A percentile compares a stretch with the other conserved stretches of the same genome.
Conservation (phyloP, 176 grass and related monocot genomes). For the Bothriochloa decipiens region DNA sequence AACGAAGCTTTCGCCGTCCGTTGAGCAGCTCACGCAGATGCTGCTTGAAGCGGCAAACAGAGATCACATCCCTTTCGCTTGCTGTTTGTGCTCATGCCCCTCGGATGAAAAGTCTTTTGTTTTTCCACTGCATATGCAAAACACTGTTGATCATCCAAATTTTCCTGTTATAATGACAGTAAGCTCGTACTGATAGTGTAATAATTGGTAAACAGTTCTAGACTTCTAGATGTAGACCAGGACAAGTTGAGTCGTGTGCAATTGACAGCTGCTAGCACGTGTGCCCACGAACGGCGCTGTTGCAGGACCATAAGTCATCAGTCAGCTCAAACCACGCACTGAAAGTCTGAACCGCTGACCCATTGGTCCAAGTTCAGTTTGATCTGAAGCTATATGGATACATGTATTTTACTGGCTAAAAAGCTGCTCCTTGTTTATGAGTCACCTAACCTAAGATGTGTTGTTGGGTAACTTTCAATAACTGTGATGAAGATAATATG, state of each 20-base stretch:
- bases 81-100: background rate
- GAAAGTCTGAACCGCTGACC: background rate
- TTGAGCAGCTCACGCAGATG: background rate
- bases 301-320: background rate
- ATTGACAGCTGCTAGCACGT: conserved; percentile 21
- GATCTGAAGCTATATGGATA: background rate
- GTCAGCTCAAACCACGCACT: background rate
- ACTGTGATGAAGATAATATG: background rate
- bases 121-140: background rate
- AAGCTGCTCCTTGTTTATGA: background rate
- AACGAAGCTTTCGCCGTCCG: background rate
- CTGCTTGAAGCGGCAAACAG: background rate
- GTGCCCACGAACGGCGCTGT: background rate
- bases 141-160: background rate
- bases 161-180: background rate
- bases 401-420: background rate
- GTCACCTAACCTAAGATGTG: background rate
- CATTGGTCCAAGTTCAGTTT: background rate
- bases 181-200: background rate
- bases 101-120: background rate
- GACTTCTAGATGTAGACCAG: background rate
- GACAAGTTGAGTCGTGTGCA: background rate
- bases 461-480: background rate
- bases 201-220: conserved; percentile 5
- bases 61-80: background rate